Conservation (phyloP, 202 grass and related monocot genomes). For the Setaria viridis region DNA sequence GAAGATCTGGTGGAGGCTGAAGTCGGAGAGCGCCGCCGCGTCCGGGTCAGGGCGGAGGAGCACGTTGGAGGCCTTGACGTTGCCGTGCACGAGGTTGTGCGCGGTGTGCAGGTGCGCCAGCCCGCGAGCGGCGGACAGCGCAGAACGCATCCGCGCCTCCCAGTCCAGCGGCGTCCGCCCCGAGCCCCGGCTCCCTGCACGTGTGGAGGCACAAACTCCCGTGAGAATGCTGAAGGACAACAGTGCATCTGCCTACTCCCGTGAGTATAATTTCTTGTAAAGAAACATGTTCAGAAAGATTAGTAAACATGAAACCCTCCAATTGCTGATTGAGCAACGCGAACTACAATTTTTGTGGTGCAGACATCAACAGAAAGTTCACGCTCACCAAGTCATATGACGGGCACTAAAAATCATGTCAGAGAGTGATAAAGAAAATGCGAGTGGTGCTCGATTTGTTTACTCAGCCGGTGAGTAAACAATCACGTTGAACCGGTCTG, state of each 20-base stretch:
- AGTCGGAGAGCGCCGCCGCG: constrained; percentile 78
- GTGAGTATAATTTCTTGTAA: background rate
- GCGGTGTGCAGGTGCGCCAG: constrained; percentile 75
- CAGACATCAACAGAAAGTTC: constrained; percentile 1
- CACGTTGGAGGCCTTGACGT: constrained; percentile 93
- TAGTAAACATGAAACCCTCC: background rate
- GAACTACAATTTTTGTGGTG: background rate
- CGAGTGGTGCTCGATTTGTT: background rate
- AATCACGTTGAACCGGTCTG: constrained; percentile 24
- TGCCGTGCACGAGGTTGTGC: constrained; percentile 79
- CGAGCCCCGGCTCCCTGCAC: constrained; percentile 79
- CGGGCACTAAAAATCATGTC: background rate
- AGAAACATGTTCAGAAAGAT: constrained; percentile 12
- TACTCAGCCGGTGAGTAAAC: constrained; percentile 12
- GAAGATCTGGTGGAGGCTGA: constrained; percentile 71
- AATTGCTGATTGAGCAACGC: background rate
- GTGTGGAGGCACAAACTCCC: background rate
- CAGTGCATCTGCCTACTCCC: too few species aligned
- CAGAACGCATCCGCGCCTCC: constrained; percentile 79
- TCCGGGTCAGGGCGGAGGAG: constrained; percentile 79
- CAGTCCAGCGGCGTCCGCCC: constrained; percentile 87
- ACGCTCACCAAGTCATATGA: constrained; percentile 10
- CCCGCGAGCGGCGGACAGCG: constrained; percentile 75
- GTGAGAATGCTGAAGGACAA: constrained; percentile 29
- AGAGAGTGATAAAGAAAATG: background rate